Percentiles rank a stretch among this genome's conserved stretches.
Evolutionary conservation across 495 filamentous ascomycete species (phyloP).

Genomic region (Astrothelium macrocarpum): DNA sequence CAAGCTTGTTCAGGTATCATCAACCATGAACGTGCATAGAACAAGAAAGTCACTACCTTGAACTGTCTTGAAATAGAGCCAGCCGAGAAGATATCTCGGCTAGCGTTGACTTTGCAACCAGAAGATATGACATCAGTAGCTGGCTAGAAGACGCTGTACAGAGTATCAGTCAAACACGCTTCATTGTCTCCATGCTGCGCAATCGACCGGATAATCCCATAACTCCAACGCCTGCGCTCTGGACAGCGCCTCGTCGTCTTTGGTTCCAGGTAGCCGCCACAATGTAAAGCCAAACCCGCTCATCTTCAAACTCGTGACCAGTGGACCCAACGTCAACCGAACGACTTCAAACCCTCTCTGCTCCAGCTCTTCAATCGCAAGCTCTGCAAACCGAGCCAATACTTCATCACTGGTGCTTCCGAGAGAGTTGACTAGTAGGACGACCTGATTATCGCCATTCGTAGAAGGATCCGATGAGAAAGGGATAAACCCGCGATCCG

Average conservation of each 20-base stretch:
- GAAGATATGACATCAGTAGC: no score
- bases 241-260: conserved; percentile 13
- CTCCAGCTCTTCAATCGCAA: conserved; percentile 17
- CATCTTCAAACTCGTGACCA: conserved; percentile 23
- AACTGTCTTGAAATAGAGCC: no score
- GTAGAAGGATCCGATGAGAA: conserved; percentile 13
- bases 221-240: conserved; percentile 14
- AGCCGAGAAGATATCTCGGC: no score
- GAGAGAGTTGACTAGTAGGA: conserved; percentile 20
- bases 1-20: no score
- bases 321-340: conserved; percentile 18
- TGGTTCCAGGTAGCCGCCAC: conserved; percentile 17
- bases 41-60: no score
- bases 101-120: no score
- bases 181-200: conserved; percentile 19
- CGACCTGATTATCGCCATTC: conserved; percentile 15
- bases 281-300: conserved; percentile 21
- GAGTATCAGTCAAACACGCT: background rate
- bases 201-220: conserved; percentile 18
- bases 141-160: background rate
- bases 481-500: conserved; percentile 20
- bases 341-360: conserved; percentile 16
- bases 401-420: conserved; percentile 22
- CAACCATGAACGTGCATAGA: no score
- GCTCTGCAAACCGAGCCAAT: conserved; percentile 19